Evolutionary conservation across 1,139 yeast genomes (phyloP).

Genomic region (Taphrina deformans): DNA sequence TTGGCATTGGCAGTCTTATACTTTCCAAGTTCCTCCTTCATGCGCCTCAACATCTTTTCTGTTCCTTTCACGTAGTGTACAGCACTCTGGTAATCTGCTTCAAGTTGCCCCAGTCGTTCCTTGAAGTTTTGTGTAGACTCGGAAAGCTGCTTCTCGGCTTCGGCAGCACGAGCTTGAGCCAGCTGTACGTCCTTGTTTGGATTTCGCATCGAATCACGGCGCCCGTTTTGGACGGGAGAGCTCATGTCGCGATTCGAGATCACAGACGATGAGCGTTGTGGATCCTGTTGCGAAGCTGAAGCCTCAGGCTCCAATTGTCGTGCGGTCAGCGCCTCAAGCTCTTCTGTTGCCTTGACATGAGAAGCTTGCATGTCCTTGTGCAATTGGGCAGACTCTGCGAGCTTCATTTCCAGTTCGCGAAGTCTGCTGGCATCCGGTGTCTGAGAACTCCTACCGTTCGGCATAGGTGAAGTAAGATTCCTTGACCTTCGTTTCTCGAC

Average conservation of each 20-base stretch:
- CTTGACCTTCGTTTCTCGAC: constrained; percentile 23
- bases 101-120: constrained; percentile 37
- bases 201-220: neutral
- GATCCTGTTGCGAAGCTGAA: neutral
- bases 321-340: constrained; percentile 6
- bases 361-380: constrained; percentile 30
- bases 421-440: constrained; percentile 28
- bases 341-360: constrained; percentile 26
- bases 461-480: constrained; percentile 13
- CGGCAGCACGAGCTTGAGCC: constrained; percentile 33
- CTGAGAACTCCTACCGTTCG: constrained; percentile 13
- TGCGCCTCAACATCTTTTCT: constrained; percentile 37
- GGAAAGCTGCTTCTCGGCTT: constrained; percentile 35
- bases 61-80: constrained; percentile 38
- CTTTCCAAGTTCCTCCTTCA: constrained; percentile 38
- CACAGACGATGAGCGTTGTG: neutral
- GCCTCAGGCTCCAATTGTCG: constrained; percentile 21
- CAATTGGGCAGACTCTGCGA: constrained; percentile 18
- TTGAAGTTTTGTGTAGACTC: constrained; percentile 34
- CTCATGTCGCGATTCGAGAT: constrained; percentile 1
- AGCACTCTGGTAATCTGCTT: constrained; percentile 37
- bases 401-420: constrained; percentile 16
- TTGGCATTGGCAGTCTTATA: constrained; percentile 34
- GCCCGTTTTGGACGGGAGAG: neutral
- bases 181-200: constrained; percentile 15